phyloP scores from a whole-genome alignment of 2,329 filamentous ascomycete genomes.

The Venturia asperata region DNA sequence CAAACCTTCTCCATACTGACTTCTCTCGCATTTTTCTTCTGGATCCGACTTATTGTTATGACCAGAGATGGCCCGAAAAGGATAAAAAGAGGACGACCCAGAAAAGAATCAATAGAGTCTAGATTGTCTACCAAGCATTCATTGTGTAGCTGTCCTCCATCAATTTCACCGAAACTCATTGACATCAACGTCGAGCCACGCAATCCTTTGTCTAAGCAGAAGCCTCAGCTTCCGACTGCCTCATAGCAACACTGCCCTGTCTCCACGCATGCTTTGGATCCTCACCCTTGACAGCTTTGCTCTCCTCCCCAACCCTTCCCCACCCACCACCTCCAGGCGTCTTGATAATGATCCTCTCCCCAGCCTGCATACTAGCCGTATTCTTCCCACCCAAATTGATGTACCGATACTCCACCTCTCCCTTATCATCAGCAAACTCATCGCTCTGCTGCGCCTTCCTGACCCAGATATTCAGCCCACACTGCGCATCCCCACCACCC shows the following conservation, averaged over 20 bases:
- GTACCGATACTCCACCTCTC: conserved; percentile 46
- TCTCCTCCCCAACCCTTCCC: conserved; percentile 56
- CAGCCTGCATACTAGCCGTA: conserved; percentile 65
- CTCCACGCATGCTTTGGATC: conserved; percentile 58
- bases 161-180: too few relatives aligned
- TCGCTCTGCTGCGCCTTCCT: conserved; percentile 50
- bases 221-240: conserved; percentile 48
- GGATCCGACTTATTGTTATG: too few relatives aligned
- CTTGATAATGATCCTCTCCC: conserved; percentile 68
- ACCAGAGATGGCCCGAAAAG: too few relatives aligned
- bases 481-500: conserved; percentile 70
- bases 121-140: too few relatives aligned
- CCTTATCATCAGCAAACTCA: conserved; percentile 23
- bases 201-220: conserved; percentile 26
- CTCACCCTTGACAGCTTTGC: conserved; percentile 38
- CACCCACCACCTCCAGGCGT: conserved; percentile 77
- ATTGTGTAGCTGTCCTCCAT: too few relatives aligned
- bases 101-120: too few relatives aligned
- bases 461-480: conserved; percentile 84
- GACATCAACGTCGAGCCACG: too few relatives aligned
- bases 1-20: too few relatives aligned
- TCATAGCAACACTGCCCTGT: conserved; percentile 50
- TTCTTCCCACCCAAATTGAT: conserved; percentile 77
- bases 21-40: too few relatives aligned
- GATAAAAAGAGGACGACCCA: too few relatives aligned